Evolutionary conservation across 2,329 filamentous ascomycete species (phyloP), one percentile per base, ranked within the genome.

Genomic region (Clonostachys rosea): DNA sequence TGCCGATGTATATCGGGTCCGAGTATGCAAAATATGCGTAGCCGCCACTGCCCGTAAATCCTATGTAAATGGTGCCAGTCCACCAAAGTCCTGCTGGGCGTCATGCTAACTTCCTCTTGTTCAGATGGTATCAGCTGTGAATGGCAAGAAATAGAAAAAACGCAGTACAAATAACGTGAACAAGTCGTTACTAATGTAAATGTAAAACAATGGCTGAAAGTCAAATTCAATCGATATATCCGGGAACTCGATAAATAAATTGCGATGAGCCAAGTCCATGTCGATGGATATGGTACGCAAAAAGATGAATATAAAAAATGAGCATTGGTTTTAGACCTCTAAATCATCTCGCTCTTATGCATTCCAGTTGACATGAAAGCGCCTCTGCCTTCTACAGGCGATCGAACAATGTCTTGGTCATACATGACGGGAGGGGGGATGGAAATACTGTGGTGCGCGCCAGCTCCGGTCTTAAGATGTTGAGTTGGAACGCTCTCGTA

Each of bases 281-380:
- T 18, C 36, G 14, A 39, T 12, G 36, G 36, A 18, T 11, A 39
- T 39, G 36, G 14, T 11, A n/a, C 17, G 36, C 36, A n/a, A 18
- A n/a, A n/a, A n/a, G 14, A 18, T 39, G 7, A 39, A n/a, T 39
- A 39, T 39, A n/a, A 39, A 8, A n/a, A 39, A n/a, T n/a, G 14
- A 12, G 17, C 17, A n/a, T 13, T 3, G 14, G 36, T 8, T 8
- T n/a, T 18, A n/a, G 42, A 30, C 34, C 14, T 11, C 61, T 64
- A 82, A 53, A 82, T 75, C 75, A 83, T 75, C 63, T 81, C 77
- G 59, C 69, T 78, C 46, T 65, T 66, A 53, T 77, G 69, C 35
- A 81, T 60, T 1, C 78, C 78, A 12, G 75, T 81, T 33, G 72
- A 69, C 42, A 71, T 65, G 47, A 69, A 66, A 41, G 70, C 68